These are phyloP conservation scores for Mycosarcoma maydis DNA, from an alignment of 1,284 basidiomycete species.

Conservation along the genomic window DNA sequence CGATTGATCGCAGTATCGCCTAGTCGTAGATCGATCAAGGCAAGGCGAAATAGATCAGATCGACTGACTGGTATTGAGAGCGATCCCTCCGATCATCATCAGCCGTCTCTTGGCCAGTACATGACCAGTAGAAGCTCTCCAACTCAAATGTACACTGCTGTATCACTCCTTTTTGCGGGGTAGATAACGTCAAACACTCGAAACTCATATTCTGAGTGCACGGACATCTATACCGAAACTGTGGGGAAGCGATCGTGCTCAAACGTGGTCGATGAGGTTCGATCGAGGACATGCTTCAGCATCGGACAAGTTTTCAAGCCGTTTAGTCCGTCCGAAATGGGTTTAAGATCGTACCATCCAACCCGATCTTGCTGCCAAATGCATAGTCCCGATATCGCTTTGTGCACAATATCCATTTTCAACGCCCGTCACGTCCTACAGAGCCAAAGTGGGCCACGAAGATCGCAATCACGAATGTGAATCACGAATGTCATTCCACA, in stretches of 20 bases:
- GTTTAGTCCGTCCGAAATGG: constrained; percentile 9
- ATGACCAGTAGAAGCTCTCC: too few relatives aligned
- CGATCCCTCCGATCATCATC: too few relatives aligned
- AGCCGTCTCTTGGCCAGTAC: too few relatives aligned
- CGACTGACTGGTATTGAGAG: too few relatives aligned
- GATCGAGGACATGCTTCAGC: not conserved
- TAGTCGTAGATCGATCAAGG: too few relatives aligned
- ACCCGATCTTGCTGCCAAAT: constrained; percentile 4
- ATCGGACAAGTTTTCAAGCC: constrained; percentile 10
- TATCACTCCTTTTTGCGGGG: constrained; percentile 4
- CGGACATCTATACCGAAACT: not conserved
- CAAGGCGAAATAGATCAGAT: too few relatives aligned
- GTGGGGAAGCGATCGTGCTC: not conserved
- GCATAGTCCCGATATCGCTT: not conserved
- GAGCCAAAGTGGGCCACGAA: constrained; percentile 7
- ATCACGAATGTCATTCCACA: too few relatives aligned
- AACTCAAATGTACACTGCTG: too few relatives aligned
- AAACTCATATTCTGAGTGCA: not conserved
- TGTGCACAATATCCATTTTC: too few relatives aligned
- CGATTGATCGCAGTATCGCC: too few relatives aligned
- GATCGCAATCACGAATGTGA: too few relatives aligned
- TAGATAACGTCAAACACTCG: not conserved
- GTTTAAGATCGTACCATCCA: not conserved
- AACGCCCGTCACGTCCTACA: constrained; percentile 20
- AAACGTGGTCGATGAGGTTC: not conserved